Evolutionary conservation across 768 basidiomycete species (phyloP).

Genomic region (Termitomyces sp.): DNA sequence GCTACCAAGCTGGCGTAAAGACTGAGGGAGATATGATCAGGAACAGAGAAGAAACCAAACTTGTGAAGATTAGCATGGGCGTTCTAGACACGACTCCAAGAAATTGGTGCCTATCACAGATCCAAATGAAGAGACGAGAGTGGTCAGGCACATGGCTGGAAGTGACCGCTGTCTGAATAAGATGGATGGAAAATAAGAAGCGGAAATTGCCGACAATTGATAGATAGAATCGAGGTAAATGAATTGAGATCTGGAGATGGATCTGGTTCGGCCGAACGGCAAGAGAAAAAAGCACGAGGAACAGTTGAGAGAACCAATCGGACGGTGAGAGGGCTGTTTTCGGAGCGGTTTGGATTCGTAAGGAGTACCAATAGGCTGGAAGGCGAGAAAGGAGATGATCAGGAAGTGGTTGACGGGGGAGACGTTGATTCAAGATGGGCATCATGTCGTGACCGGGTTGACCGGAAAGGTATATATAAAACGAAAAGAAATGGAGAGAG

Average conservation of each 20-base stretch:
- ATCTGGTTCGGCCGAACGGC: constrained; percentile 46
- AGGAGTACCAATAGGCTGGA: constrained; percentile 8
- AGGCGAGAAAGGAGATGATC: constrained; percentile 15
- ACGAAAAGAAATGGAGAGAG: not conserved
- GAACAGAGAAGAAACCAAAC: constrained; percentile 6
- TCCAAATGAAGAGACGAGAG: constrained; percentile 9
- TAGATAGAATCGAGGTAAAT: constrained; percentile 15
- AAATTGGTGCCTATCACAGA: constrained; percentile 17
- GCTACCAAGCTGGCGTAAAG: not conserved
- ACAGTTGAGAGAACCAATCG: constrained; percentile 36
- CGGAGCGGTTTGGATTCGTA: constrained; percentile 41
- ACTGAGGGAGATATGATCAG: not conserved
- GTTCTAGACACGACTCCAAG: not conserved
- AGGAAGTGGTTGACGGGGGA: not conserved
- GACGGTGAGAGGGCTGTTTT: constrained; percentile 30
- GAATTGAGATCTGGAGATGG: constrained; percentile 21
- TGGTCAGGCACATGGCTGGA: constrained; percentile 6
- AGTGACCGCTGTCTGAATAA: not conserved
- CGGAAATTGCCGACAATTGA: constrained; percentile 12
- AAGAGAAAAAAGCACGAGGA: constrained; percentile 32
- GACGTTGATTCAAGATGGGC: not conserved
- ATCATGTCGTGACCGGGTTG: not conserved
- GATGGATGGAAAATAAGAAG: constrained; percentile 6
- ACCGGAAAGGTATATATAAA: constrained; percentile 12
- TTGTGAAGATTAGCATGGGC: constrained; percentile 13